These are phyloP conservation scores for Trichosporon coremiiforme DNA, from an alignment of 1,284 basidiomycete genomes.

Conservation along the genomic window DNA sequence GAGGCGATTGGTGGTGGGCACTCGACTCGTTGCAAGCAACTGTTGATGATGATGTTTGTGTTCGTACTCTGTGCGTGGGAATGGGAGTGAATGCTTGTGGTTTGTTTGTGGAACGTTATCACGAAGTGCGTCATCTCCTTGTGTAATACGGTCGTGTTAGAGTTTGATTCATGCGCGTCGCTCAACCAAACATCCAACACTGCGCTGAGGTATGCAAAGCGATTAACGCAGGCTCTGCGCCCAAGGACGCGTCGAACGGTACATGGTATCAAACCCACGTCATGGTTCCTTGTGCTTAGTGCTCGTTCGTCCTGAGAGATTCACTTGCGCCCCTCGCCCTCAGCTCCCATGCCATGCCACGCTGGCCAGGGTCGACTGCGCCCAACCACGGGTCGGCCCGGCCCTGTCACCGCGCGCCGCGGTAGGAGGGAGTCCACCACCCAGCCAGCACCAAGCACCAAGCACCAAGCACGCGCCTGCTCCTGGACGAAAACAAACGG, in stretches of 20 bases:
- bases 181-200: neutral
- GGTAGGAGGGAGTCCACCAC: too few species aligned
- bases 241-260: constrained; percentile 2
- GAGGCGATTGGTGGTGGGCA: neutral
- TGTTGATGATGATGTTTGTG: neutral
- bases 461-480: too few species aligned
- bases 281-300: neutral
- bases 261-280: constrained; percentile 6
- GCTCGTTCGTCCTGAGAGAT: neutral
- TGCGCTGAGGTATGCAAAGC: neutral
- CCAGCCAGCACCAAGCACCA: too few species aligned
- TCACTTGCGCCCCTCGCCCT: neutral
- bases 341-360: neutral
- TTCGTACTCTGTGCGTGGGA: neutral
- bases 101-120: neutral
- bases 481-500: neutral
- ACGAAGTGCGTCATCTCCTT: constrained; percentile 5
- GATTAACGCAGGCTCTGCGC: neutral
- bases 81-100: neutral
- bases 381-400: neutral
- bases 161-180: constrained; percentile 9
- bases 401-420: too few species aligned
- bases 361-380: neutral
- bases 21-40: neutral
- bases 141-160: neutral